Base-by-base conservation (phyloP, 2,329 filamentous ascomycete species). In the Verticillium longisporum region DNA sequence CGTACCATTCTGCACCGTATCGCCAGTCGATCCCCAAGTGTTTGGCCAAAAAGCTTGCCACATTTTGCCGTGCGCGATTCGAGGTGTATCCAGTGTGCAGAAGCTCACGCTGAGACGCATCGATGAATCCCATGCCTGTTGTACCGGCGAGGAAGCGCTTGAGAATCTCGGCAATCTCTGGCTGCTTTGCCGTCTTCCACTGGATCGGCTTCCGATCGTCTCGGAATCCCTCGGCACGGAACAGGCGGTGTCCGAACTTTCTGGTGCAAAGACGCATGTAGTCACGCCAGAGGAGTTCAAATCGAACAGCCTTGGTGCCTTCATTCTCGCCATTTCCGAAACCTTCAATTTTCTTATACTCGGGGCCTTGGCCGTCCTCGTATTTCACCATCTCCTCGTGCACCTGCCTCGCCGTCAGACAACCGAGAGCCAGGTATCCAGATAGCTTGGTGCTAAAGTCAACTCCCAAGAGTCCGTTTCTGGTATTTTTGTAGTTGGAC, bases 1-100 rank as follows among this genome's bases (percentile, higher is more conserved):
- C 90, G 69, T 93, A 94, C 88, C 89, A 94, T 70, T 93, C 90
- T 0, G 90, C 91, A 0, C 90, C 91, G 14, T 90, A 80, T 0
- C 89, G 83, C 91, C 91, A 95, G 72, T 94, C 90, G 26, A 94
- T 86, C 1, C 81, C 80, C 3, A 93, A 77, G 63, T 91, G 88
- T 66, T 91, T 91, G 0, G 88, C 75, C 1, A 93, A 76, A 70
- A 91, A 94, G 15, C 81, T 88, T 0, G 89, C 90, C 1, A 91
- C 88, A 60, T 93, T 92, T 71, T 93, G 89, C 2, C 90, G 79
- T 0, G 89, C 87, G 14, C 90, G 82, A 69, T 92, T 92, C 1
- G 87, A 89, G 0, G 90, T 92, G 71, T 92, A 93, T 0, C 90
- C 91, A 0, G 90, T 94, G 53, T 87, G 80, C 64, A 85, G 84